Conservation (phyloP, 2,329 filamentous ascomycete genomes). For the Aspergillus fumigatus region DNA sequence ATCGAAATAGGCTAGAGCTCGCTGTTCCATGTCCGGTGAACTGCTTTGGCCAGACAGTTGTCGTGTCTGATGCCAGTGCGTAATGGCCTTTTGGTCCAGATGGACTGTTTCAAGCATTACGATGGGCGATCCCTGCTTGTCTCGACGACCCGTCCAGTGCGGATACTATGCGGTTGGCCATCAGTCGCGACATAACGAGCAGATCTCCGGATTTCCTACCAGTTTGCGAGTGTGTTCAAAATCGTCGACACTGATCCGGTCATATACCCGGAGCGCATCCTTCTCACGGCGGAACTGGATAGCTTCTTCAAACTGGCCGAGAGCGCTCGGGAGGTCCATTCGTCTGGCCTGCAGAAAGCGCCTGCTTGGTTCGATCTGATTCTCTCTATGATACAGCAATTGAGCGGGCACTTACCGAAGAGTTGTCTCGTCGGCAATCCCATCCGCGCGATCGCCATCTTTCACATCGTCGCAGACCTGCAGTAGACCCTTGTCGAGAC, state of each 20-base stretch:
- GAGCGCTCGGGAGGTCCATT: slow-evolving; percentile 8
- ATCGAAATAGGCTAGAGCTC: slow-evolving; percentile 16
- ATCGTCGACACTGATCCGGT: slow-evolving; percentile 13
- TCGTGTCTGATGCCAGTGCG: slow-evolving; percentile 16
- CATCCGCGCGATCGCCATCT: slow-evolving; percentile 10
- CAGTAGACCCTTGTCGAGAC: slow-evolving; percentile 9
- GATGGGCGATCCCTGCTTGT: slow-evolving; percentile 18
- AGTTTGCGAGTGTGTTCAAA: slow-evolving; percentile 16
- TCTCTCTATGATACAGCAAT: too few relatives aligned
- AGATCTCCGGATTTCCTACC: slow-evolving; percentile 6
- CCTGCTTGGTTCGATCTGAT: slow-evolving; percentile 1
- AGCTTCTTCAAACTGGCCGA: slow-evolving; percentile 15
- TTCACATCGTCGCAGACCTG: slow-evolving; percentile 6
- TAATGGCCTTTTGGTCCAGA: slow-evolving; percentile 8
- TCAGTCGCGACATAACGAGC: not conserved
- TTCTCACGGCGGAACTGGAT: slow-evolving; percentile 12
- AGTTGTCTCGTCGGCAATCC: slow-evolving; percentile 14
- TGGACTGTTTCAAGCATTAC: slow-evolving; percentile 15
- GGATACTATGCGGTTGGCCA: slow-evolving; percentile 16
- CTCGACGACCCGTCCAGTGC: slow-evolving; percentile 23
- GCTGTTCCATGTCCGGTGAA: slow-evolving; percentile 17
- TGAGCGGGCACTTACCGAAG: slow-evolving; percentile 8
- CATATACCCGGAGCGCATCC: slow-evolving; percentile 11
- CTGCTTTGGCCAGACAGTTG: not conserved
- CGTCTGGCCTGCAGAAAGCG: slow-evolving; percentile 17